Evolutionary conservation across 495 filamentous ascomycete genomes (phyloP).

Genomic region (Chaetomidium leptoderma): DNA sequence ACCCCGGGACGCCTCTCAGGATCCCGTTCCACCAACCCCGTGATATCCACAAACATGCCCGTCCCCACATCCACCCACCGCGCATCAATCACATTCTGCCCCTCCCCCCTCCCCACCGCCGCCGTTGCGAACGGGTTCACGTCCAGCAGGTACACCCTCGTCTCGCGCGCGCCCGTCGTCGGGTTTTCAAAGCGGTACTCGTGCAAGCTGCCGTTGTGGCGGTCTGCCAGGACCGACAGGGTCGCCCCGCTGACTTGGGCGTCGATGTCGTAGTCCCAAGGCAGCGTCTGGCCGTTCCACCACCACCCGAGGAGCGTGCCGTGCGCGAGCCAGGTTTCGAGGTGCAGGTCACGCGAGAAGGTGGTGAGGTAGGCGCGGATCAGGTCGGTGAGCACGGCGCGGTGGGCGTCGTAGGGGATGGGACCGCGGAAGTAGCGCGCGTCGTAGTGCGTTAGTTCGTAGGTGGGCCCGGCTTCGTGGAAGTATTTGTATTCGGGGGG

Average conservation of each 20-base stretch:
- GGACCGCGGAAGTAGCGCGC: constrained; percentile 57
- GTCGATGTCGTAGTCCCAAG: constrained; percentile 89
- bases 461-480: constrained; percentile 53
- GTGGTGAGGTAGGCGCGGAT: constrained; percentile 69
- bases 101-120: constrained; percentile 57
- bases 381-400: constrained; percentile 60
- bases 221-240: constrained; percentile 55
- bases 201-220: constrained; percentile 63
- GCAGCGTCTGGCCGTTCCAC: constrained; percentile 82
- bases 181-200: constrained; percentile 50
- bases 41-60: constrained; percentile 84
- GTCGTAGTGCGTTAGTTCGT: constrained; percentile 67
- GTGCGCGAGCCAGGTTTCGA: constrained; percentile 86
- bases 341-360: constrained; percentile 51
- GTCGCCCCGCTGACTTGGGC: constrained; percentile 67
- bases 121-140: constrained; percentile 63
- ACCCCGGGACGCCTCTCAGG: constrained; percentile 53
- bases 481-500: constrained; percentile 42
- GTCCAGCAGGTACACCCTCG: constrained; percentile 61
- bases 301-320: constrained; percentile 86
- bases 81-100: constrained; percentile 79
- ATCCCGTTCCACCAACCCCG: constrained; percentile 68
- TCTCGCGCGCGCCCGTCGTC: neutral
- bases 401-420: constrained; percentile 60
- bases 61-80: constrained; percentile 75